These are phyloP conservation scores for Candida chauliodis DNA, from an alignment of 805 yeast species.

Conservation along the genomic window DNA sequence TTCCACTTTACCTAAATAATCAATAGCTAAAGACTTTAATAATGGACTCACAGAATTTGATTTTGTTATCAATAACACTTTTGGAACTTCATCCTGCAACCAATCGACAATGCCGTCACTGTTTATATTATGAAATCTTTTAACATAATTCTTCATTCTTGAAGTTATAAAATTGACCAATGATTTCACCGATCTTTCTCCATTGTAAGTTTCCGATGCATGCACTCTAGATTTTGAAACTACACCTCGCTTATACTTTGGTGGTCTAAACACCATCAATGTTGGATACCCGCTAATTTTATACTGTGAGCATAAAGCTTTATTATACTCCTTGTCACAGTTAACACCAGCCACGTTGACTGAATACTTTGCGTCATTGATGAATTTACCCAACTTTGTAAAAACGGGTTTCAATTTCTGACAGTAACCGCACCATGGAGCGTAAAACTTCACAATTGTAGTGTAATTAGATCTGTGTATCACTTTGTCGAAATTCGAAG, in stretches of 20 bases:
- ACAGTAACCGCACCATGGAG: constrained; percentile 99
- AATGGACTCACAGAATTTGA: constrained; percentile 50
- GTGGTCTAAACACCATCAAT: constrained; percentile 76
- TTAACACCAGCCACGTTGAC: constrained; percentile 78
- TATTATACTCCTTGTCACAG: constrained; percentile 71
- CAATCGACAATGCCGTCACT: constrained; percentile 22
- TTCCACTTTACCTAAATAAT: constrained; percentile 51
- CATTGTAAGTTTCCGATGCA: constrained; percentile 55
- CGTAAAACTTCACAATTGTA: constrained; percentile 82
- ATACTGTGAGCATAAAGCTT: constrained; percentile 63
- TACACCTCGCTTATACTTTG: constrained; percentile 42
- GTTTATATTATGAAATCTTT: constrained; percentile 37
- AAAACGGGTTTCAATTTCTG: constrained; percentile 62
- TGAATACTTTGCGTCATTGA: constrained; percentile 44
- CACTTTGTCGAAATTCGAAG: constrained; percentile 60
- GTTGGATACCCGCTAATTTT: constrained; percentile 82
- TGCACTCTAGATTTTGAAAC: constrained; percentile 26
- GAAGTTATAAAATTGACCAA: constrained; percentile 53
- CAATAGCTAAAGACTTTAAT: constrained; percentile 66
- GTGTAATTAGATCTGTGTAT: constrained; percentile 72
- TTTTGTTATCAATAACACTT: constrained; percentile 53
- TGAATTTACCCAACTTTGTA: constrained; percentile 57
- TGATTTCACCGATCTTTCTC: constrained; percentile 55
- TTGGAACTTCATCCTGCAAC: constrained; percentile 29
- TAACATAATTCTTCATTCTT: constrained; percentile 64